phyloP scores from a whole-genome alignment of 768 basidiomycete species.

The Tricholoma furcatifolium region DNA sequence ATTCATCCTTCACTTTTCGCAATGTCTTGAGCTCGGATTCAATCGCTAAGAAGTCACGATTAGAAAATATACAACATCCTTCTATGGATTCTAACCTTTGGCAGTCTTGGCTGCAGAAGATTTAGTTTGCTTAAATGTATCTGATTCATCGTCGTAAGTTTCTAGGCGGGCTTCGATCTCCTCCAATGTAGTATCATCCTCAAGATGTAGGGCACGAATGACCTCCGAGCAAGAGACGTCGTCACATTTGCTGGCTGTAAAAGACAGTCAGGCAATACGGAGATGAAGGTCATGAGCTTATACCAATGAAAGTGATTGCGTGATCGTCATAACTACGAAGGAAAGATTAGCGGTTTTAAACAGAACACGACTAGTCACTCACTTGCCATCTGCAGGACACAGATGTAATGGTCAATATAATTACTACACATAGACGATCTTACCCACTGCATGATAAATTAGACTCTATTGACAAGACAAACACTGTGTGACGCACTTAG shows the following conservation, averaged over 20 bases:
- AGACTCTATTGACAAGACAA: neutral
- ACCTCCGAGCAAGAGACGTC: slow-evolving; percentile 63
- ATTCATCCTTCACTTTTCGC: slow-evolving; percentile 35
- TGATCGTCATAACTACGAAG: slow-evolving; percentile 52
- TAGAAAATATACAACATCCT: neutral
- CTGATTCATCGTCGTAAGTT: slow-evolving; percentile 29
- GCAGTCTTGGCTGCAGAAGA: slow-evolving; percentile 31
- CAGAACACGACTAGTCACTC: neutral
- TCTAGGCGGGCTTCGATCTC: slow-evolving; percentile 48
- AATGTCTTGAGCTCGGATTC: slow-evolving; percentile 37
- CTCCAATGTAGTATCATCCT: slow-evolving; percentile 52
- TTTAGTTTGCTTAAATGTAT: slow-evolving; percentile 42
- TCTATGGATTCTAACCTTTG: slow-evolving; percentile 38
- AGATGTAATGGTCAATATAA: too few relatives aligned
- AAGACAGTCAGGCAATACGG: too few relatives aligned
- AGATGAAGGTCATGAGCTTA: slow-evolving; percentile 11
- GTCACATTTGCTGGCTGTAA: slow-evolving; percentile 58
- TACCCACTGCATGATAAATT: neutral
- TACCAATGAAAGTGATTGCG: slow-evolving; percentile 62
- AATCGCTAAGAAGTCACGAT: slow-evolving; percentile 29
- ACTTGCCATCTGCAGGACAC: too few relatives aligned
- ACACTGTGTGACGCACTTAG: slow-evolving; percentile 42
- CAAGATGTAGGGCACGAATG: slow-evolving; percentile 46
- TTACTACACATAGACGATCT: too few relatives aligned
- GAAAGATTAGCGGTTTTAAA: slow-evolving; percentile 1